Base-by-base conservation (phyloP, 805 yeast species). In the Metschnikowia reukaufii region DNA sequence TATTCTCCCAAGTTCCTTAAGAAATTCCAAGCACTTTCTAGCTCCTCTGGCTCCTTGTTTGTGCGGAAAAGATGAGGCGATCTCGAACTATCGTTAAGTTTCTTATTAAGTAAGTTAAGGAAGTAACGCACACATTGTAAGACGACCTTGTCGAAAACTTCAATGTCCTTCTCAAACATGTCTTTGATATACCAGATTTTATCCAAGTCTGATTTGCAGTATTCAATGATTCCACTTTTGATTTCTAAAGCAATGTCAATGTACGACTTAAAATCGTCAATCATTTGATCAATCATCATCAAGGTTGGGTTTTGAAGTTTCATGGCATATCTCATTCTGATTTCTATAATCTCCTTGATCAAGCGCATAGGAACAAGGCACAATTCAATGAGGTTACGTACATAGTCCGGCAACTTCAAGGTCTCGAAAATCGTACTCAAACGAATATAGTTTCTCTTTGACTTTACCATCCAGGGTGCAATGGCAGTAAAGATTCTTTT, bases 271-370 rank as follows among this genome's bases (percentile, higher is more conserved):
- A 92, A 86, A 62, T 89, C 96, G 38, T 82, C 90, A 50, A 92
- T 79, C 78, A 89, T 85, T 66, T 92, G 97, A 65, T 94, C 99
- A 56, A 94, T 88, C 84, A 89, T 88, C 90, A 89, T 86, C 82
- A 91, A 81, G 0, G 97, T 90, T 1, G 97, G 96, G 57, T 85
- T 86, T 43, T 78, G 81, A 39, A 92, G 67, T 59, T 85, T 86
- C 62, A 79, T 75, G 2, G 97, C 96, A 62, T 88, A 90, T 1
- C 76, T 71, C 37, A 92, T 70, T 54, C 97, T 77, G 35, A 87
- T 78, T 30, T 77, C 76, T 36, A 91, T 84, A 42, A 88, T 78
- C 57, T 88, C 96, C 58, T 84, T 85, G 57, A 90, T 83, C 37
- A 94, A 70, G 51, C 80, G 81, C 57, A 88, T 74, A 0, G 98